Base-by-base conservation (phyloP, 805 yeast species). In the Kazachstania kunashirensis region DNA sequence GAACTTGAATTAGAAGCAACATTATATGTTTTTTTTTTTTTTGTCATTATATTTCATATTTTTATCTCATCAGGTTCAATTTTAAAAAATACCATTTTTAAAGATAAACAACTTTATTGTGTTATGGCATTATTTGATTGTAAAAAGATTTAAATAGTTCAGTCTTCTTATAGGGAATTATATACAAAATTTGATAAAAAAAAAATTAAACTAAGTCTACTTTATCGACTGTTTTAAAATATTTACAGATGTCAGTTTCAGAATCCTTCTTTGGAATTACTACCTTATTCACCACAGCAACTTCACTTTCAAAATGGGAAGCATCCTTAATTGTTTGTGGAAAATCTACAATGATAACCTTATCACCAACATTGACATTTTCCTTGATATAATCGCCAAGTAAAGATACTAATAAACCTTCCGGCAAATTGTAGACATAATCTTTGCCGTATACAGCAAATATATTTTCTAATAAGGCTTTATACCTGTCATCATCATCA, bases 301-400 rank as follows among this genome's bases (percentile, higher is more conserved):
- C 66, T 40, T 79, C 84, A 46, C 76, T 81, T 53, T 82, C 92
- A 44, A 82, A 82, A 48, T 73, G 75, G 36, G 77, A 71, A 3
- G 84, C 80, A 42, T 81, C 88, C 33, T 71, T 71, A 27, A 82
- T 68, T 17, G 66, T 64, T 33, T 65, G 67, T 3, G 89, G 88
- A 50, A 72, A 80, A 48, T 77, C 73, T 19, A 70, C 50, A 33
- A 81, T 53, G 0, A 77, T 45, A 25, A 76, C 71, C 27, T 63
- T 62, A 21, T 75, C 70, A 23, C 68, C 63, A 5, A 17, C 11
- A 16, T 63, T 48, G 3, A 34, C 30, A 16, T 49, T 43, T 2
- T 47, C 47, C 26, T 47, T 48, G 29, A 66, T 41, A 37, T 53
- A 50, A 31, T 53, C 46, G 2, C 57, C 58, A 10, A 65, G 39